Evolutionary conservation across 495 filamentous ascomycete genomes (phyloP).

Genomic region (Xylaria flabelliformis): DNA sequence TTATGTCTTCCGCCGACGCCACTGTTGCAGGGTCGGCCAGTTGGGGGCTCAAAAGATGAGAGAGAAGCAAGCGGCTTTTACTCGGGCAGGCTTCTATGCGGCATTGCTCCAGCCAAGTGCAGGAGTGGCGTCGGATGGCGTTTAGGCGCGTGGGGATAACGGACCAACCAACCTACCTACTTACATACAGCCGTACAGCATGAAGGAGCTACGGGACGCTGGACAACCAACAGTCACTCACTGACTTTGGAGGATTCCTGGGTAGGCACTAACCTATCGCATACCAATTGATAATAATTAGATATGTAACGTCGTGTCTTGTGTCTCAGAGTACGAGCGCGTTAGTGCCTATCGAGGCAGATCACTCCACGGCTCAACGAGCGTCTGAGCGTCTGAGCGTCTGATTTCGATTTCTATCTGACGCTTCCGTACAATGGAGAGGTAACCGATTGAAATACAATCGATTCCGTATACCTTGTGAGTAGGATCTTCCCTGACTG

Average conservation of each 20-base stretch:
- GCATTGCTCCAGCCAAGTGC: conserved; percentile 13
- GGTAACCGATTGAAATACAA: neutral
- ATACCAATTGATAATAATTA: neutral
- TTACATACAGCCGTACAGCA: neutral
- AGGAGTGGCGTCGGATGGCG: conserved; percentile 20
- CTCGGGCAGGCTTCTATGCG: conserved; percentile 6
- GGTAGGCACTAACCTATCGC: neutral
- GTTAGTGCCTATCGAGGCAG: neutral
- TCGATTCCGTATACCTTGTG: neutral
- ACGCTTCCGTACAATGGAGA: neutral
- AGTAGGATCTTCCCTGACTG: neutral
- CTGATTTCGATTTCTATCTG: conserved; percentile 6
- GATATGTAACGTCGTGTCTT: conserved; percentile 21
- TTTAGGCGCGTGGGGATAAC: conserved; percentile 5
- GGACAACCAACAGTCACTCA: neutral
- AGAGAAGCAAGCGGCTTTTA: neutral
- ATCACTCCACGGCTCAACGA: neutral
- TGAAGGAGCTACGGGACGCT: neutral
- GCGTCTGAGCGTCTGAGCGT: conserved; percentile 12
- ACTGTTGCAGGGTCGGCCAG: conserved; percentile 13
- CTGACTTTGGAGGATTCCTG: neutral
- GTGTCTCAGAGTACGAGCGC: neutral
- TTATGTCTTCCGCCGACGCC: conserved; percentile 13
- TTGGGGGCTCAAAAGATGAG: neutral
- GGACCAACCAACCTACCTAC: neutral